Percentiles rank a stretch among this genome's conserved stretches.
Evolutionary conservation across 768 basidiomycete genomes (phyloP).

Genomic region (Suillus cothurnatus): DNA sequence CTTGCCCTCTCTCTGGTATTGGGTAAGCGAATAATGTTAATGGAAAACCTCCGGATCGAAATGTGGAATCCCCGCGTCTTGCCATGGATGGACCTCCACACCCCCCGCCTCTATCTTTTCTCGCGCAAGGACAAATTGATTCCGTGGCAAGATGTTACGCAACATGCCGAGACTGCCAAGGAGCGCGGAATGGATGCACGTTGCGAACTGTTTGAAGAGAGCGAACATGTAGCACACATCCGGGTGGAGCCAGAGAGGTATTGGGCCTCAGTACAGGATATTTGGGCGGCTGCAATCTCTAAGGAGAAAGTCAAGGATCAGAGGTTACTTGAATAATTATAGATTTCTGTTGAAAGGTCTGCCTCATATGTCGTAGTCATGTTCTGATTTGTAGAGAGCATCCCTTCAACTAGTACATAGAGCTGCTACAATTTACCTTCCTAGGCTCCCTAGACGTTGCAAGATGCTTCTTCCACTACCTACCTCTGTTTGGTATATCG

Average conservation of each 20-base stretch:
- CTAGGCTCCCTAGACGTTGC: not conserved
- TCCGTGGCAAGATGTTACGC: slow-evolving; percentile 28
- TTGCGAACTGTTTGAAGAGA: slow-evolving; percentile 35
- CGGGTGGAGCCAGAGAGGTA: slow-evolving; percentile 31
- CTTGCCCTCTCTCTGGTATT: slow-evolving; percentile 16
- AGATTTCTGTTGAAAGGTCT: not conserved
- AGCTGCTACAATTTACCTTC: not conserved
- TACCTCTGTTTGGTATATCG: no score
- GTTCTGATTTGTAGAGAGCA: not conserved
- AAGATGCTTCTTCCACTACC: not conserved
- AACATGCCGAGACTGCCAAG: slow-evolving; percentile 28
- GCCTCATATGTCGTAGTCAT: not conserved
- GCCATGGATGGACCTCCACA: slow-evolving; percentile 32
- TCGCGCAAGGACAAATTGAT: slow-evolving; percentile 35
- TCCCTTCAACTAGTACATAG: not conserved
- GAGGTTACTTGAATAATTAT: not conserved
- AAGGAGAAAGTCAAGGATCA: slow-evolving; percentile 1
- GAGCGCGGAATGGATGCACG: slow-evolving; percentile 26
- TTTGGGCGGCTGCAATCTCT: slow-evolving; percentile 24
- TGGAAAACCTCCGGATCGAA: slow-evolving; percentile 10
- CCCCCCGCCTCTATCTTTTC: slow-evolving; percentile 40
- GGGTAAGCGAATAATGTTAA: slow-evolving; percentile 17
- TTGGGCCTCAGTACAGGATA: slow-evolving; percentile 23
- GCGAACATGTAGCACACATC: slow-evolving; percentile 38
- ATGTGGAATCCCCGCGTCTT: slow-evolving; percentile 29